Conservation (phyloP, 306 rosid genomes). For the Rosa lucieae region DNA sequence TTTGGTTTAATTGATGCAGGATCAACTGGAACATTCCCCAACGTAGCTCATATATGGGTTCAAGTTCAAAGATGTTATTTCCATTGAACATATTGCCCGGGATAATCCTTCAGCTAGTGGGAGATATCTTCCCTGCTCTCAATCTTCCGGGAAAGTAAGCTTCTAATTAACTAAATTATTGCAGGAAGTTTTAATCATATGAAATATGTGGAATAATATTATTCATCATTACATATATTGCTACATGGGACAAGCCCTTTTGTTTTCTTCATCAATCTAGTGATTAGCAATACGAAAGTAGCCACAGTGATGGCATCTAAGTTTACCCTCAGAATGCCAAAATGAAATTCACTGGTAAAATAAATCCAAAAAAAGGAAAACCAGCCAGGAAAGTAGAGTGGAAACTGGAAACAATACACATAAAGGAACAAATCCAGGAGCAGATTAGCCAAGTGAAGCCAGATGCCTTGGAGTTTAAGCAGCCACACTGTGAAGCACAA, state of each 20-base stretch:
- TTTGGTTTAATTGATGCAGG: too few relatives aligned
- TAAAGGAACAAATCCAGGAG: not conserved
- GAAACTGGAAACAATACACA: not conserved
- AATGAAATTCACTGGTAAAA: not conserved
- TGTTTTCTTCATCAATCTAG: too few relatives aligned
- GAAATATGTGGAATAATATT: not conserved
- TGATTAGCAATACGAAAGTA: too few relatives aligned
- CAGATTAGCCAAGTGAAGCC: not conserved
- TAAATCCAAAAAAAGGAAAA: not conserved
- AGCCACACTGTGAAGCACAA: slow-evolving; percentile 52
- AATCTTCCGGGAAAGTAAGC: not conserved
- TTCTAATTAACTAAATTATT: too few relatives aligned
- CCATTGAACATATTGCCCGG: not conserved
- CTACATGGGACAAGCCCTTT: not conserved
- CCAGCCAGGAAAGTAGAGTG: not conserved
- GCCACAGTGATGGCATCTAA: not conserved
- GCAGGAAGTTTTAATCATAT: too few relatives aligned
- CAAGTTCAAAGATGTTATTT: too few relatives aligned
- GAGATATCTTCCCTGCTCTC: not conserved
- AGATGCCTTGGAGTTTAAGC: not conserved
- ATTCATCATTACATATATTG: slow-evolving; percentile 12
- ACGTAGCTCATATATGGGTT: too few relatives aligned
- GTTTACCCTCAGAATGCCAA: not conserved
- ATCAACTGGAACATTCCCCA: too few relatives aligned
- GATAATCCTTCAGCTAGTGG: not conserved